Base-by-base conservation (phyloP, 805 yeast species). In the Blastobotrys robertii region DNA sequence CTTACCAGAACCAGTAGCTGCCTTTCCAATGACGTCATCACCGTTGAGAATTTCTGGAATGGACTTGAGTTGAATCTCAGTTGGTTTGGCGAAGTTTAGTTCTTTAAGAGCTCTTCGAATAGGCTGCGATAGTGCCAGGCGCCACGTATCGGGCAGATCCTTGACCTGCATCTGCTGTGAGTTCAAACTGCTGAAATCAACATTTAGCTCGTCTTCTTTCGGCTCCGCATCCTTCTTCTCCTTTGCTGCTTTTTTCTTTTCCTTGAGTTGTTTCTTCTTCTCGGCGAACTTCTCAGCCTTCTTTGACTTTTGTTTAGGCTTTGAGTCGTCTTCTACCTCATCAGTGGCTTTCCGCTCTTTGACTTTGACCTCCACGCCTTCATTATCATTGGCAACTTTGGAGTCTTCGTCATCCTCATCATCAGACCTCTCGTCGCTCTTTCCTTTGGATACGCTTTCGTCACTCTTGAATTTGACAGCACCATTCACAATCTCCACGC, bases 1-100 rank as follows among this genome's bases (percentile, higher is more conserved):
- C 59, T 92, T 92, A 70, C 98, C 98, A 1, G 95, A 84, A 60
- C 98, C 98, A 1, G 98, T 92, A 8, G 92, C 81, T 11, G 98
- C 98, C 58, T 90, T 92, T 43, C 98, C 98, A 50, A 92, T 79
- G 3, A 92, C 75, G 63, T 92, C 97, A 30, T 69, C 71, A 4
- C 88, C 94, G 25, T 69, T 67, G 10, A 85, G 45, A 2, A 90
- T 85, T 22, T 70, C 54, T 2, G 97, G 95, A 43, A 92, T 79
- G 8, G 90, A 69, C 44, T 67, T 65, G 46, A 69, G 71, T 63
- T 92, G 98, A 56, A 92, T 87, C 30, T 80, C 84, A 0, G 97
- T 88, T 8, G 98, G 98, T 15, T 66, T 62, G 1, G 50, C 55
- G 60, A 82, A 92, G 1, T 73, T 76, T 9, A 80, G 62, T 12